Evolutionary conservation across 768 basidiomycete genomes (phyloP), one percentile per base, ranked within the genome.

Genomic region (Pleurotus eryngii): DNA sequence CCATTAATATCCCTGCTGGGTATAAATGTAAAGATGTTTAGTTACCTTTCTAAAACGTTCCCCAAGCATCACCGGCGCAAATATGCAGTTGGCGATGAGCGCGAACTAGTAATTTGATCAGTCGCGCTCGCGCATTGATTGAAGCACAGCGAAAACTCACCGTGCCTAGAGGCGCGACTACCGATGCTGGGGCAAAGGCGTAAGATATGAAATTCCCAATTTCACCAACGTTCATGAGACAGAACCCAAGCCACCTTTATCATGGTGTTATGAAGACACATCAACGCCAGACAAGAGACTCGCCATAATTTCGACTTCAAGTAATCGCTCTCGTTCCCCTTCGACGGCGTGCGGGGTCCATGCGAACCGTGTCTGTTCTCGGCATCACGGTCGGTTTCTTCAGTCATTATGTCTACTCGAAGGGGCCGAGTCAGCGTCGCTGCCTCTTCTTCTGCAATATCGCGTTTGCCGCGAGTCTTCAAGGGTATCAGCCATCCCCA

Each of bases 141-240:
- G 3, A 11, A 35, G 9, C 3, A 35, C 3, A 11, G 3, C 11
- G 8, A 2, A 35, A 11, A 72, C 86, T 73, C 63, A 96, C 95
- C 46, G 92, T 95, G n/a, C 96, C 96, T 9, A 98, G 77, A 26
- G 96, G 96, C 0, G 96, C 95, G 11, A 98, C 94, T 4, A 95
- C 75, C n/a, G 90, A 92, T 4, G 93, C 92, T 7, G 93, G 93
- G 18, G 92, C 92, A 71, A 79, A 95, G 0, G 87, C 93, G 60
- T 95, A 95, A 0, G 91, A 91, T 47, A 86, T 87, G 65, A 97
- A 98, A 67, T 98, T 98, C 5, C 94, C 82, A 18, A 81, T 74
- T 74, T 99, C 96, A 12, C 96, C 96, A 18, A 96, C 59, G 61
- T 94, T 92, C 86, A 98, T 95, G 49, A 97, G 77, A 12, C 84